Conservation (phyloP, 768 basidiomycete genomes). For the Mycena amicta region DNA sequence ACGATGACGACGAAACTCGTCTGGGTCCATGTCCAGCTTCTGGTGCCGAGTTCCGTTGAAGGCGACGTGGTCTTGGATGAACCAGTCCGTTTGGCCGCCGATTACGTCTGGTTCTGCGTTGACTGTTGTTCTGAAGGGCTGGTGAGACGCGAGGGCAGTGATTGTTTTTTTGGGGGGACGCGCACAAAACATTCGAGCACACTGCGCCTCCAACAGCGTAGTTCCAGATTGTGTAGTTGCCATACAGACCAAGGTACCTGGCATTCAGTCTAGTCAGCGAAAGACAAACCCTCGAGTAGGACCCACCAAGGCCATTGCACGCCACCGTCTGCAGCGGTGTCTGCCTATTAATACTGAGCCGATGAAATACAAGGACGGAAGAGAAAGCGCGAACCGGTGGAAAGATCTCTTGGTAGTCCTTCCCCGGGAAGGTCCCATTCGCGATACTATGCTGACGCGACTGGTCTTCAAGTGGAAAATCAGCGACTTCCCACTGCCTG, state of each 20-base stretch:
- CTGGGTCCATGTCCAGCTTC: constrained; percentile 26
- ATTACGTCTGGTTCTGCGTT: constrained; percentile 17
- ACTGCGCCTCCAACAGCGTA: constrained; percentile 28
- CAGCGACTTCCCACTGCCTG: not conserved
- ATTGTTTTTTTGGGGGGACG: not conserved
- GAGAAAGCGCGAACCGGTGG: constrained; percentile 21
- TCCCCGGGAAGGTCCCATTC: constrained; percentile 26
- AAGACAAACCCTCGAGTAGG: not conserved
- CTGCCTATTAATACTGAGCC: constrained; percentile 9
- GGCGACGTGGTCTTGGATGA: constrained; percentile 27
- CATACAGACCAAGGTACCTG: constrained; percentile 26
- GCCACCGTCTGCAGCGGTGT: constrained; percentile 26
- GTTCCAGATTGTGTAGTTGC: constrained; percentile 28
- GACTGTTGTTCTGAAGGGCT: constrained; percentile 3
- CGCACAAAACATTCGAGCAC: constrained; percentile 23
- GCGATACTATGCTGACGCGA: constrained; percentile 26
- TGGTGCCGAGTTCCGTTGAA: constrained; percentile 19
- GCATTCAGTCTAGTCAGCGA: not conserved
- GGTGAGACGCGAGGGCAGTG: not conserved
- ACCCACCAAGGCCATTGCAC: constrained; percentile 28
- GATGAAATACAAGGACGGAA: not conserved
- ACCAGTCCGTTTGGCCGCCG: constrained; percentile 26
- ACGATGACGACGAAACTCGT: constrained; percentile 23
- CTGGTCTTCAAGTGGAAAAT: constrained; percentile 16
- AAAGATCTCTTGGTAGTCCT: constrained; percentile 28